Percentiles rank a stretch among this genome's conserved stretches.
Evolutionary conservation across 192 early-diverging fungal genomes (phyloP).

Genomic region (Rhizophagus sp.): DNA sequence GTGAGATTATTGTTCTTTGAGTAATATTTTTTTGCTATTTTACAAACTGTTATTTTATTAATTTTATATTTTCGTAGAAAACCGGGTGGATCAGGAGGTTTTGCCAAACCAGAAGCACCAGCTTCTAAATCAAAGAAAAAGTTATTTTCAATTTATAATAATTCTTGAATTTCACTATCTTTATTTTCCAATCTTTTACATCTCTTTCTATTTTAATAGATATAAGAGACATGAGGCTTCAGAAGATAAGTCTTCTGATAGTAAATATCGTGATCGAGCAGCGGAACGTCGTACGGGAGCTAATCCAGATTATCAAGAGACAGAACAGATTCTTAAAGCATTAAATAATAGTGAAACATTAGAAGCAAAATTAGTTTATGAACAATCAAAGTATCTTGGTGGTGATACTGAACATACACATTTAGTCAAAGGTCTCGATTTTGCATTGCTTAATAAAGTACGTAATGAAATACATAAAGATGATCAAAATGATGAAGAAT

Average conservation of each 20-base stretch:
- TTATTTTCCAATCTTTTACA: slow-evolving; percentile 2
- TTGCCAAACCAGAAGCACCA: slow-evolving; percentile 6
- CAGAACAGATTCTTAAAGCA: slow-evolving; percentile 57
- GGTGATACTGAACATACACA: slow-evolving; percentile 87
- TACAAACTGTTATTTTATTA: neutral
- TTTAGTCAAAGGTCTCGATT: slow-evolving; percentile 92
- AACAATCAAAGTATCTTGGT: slow-evolving; percentile 88
- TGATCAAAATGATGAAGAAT: slow-evolving; percentile 40
- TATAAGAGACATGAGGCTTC: slow-evolving; percentile 32
- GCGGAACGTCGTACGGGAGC: slow-evolving; percentile 78
- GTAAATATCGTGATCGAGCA: slow-evolving; percentile 88
- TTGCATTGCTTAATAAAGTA: slow-evolving; percentile 73
- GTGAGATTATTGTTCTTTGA: slow-evolving; percentile 16
- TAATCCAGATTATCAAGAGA: slow-evolving; percentile 67
- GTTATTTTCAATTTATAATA: slow-evolving; percentile 11
- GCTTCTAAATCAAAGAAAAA: slow-evolving; percentile 23
- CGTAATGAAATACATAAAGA: slow-evolving; percentile 55
- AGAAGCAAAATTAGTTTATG: slow-evolving; percentile 56
- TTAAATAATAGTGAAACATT: slow-evolving; percentile 44
- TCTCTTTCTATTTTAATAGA: slow-evolving; percentile 18
- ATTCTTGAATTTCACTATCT: neutral
- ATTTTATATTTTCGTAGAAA: neutral
- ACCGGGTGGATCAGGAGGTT: neutral
- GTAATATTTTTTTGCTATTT: neutral
- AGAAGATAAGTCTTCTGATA: slow-evolving; percentile 31